Conservation (phyloP, 495 filamentous ascomycete genomes). For the Margaritispora aquatica region DNA sequence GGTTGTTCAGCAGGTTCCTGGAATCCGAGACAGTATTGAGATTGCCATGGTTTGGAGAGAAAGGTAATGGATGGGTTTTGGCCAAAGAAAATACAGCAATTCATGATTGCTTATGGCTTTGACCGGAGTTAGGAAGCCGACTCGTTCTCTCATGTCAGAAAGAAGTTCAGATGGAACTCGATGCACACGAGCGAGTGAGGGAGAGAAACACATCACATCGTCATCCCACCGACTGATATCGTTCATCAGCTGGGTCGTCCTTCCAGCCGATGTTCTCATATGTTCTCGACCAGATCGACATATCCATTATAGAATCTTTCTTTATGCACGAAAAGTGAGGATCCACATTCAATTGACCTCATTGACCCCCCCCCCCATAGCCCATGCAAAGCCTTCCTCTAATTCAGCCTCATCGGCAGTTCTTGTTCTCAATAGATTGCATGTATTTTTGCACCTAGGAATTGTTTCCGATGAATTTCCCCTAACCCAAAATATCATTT, state of each 20-base stretch:
- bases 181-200: background rate
- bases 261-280: background rate
- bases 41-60: background rate
- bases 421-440: background rate
- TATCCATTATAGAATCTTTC: background rate
- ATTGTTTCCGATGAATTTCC: too few relatives aligned
- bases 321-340: background rate
- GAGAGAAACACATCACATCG: too few relatives aligned
- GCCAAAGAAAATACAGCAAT: background rate
- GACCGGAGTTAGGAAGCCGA: background rate
- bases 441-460: too few relatives aligned
- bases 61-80: background rate
- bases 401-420: background rate
- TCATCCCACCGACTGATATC: too few relatives aligned
- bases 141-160: background rate
- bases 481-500: background rate
- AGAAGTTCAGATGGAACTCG: background rate
- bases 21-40: background rate
- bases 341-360: background rate
- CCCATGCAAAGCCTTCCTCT: too few relatives aligned
- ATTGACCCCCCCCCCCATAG: background rate
- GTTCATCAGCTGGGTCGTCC: too few relatives aligned
- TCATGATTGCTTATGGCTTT: background rate
- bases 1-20: background rate
- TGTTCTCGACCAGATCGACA: background rate